Evolutionary conservation across 108 stramenopile species (phyloP), one percentile per base, ranked within the genome.

Genomic region (Fragilaria radians): DNA sequence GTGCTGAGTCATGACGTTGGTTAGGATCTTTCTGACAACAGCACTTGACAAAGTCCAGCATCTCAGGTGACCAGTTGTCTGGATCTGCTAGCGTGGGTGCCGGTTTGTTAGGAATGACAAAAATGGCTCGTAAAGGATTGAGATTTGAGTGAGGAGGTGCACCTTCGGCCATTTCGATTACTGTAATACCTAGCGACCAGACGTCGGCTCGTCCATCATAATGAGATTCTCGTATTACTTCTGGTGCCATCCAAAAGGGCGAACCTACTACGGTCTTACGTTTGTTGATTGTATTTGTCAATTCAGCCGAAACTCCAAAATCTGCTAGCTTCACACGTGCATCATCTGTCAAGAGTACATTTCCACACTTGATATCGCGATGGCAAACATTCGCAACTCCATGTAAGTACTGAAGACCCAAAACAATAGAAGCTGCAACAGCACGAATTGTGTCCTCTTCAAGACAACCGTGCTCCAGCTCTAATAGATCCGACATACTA

Each of bases 241-340:
- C 97, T 0, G 97, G 97, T 1, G 97, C 97, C 95, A 99, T 99
- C 97, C 97, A 99, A 78, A 94, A 98, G 4, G 99, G 99, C 49
- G 92, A 89, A 21, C 99, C 99, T 5, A 97, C 97, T 33, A 97
- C 91, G 18, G 97, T 97, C 65, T 94, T 91, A 30, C 96, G 83
- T 68, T 98, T 97, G 60, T 93, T 96, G 18, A 93, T 54, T 22
- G 95, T 96, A 67, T 96, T 90, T 7, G 82, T 95, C 59, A 99
- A 70, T 60, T 94, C 87, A 2, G 95, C 94, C 26, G 83, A 80
- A 5, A 96, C 95, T 32, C 94, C 95, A 73, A 96, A 96, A 74
- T 95, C 95, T 5, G 92, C 92, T 3, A 96, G 75, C 63, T 95
- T 95, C 61, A 93, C 95, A 50, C 85, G 74, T 0, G 93, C 97